Base-by-base conservation (phyloP, 2,329 filamentous ascomycete species). In the Xylariaceae sp. region DNA sequence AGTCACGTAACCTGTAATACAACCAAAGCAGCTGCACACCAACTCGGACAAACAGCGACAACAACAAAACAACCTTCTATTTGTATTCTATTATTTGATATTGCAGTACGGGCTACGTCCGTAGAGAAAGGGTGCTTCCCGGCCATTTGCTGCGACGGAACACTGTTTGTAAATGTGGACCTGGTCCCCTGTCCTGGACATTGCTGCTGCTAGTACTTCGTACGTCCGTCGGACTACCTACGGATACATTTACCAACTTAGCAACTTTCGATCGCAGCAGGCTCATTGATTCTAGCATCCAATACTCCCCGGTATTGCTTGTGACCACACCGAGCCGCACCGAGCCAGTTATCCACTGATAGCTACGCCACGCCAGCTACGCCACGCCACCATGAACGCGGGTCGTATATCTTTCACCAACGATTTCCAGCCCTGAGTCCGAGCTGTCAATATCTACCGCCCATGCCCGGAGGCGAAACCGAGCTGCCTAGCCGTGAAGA, bases 361-460 rank as follows among this genome's bases (percentile, higher is more conserved):
- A 43, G n/a, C 21, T 41, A 53, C 49, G 36, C 32, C 42, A 49
- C 41, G 42, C 42, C 26, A 26, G n/a, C 21, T 41, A 53, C 49
- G 36, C 32, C 42, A 49, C 41, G 42, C 42, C 26, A 26, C 32
- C 49, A 50, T 53, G 54, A 56, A 43, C 29, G 29, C 47, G 18
- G 40, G 22, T 32, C 39, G 22, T n/a, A 19, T 46, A 26, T 22
- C 42, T 22, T n/a, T 41, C 12, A 30, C 39, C 50, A 36, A 43
- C 15, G 19, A 29, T 7, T 46, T 13, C 30, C 29, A 32, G 22
- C 34, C 26, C 30, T n/a, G 32, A 5, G 9, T 34, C 39, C 29
- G 21, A 9, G 6, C 13, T 44, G 44, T 6, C 34, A 18, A 40
- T 22, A 40, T 32, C 45, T 26, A 18, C 22, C n/a, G 22, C 29